Conservation (phyloP, 208 protist genomes). For the Porcisia hertigi region DNA sequence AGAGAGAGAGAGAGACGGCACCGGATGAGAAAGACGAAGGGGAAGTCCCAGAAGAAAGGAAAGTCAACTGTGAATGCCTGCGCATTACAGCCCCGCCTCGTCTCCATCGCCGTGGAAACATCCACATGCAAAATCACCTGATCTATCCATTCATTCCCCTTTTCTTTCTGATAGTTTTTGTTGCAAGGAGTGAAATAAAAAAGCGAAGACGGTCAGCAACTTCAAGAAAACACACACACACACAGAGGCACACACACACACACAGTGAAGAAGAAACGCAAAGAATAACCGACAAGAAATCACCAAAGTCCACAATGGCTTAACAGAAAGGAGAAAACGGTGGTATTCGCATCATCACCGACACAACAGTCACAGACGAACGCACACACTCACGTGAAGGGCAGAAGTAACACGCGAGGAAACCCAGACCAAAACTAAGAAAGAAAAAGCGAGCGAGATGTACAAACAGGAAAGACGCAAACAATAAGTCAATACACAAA, state of each 20-base stretch:
- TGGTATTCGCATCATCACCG: not conserved
- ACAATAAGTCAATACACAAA: not conserved
- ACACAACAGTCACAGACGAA: not conserved
- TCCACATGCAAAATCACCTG: not conserved
- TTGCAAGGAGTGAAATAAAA: not conserved
- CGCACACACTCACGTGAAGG: not conserved
- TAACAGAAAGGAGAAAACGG: not conserved
- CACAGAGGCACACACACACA: not conserved
- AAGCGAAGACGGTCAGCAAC: too few relatives aligned
- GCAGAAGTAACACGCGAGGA: not conserved
- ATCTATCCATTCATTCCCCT: not conserved
- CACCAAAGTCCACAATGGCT: too few relatives aligned
- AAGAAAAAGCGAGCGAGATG: not conserved
- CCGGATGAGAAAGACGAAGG: not conserved
- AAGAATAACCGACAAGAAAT: constrained; percentile 5
- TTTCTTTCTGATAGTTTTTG: not conserved
- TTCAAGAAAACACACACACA: not conserved
- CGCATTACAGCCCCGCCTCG: not conserved
- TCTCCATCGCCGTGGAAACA: not conserved
- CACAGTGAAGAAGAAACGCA: constrained; percentile 6
- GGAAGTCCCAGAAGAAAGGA: not conserved
- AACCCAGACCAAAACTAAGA: not conserved
- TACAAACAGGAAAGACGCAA: not conserved
- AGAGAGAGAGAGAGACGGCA: not conserved
- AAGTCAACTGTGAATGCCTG: not conserved